Evolutionary conservation across 1,284 basidiomycete species (phyloP).

Genomic region (Austroboletus olivaceoglutinosus): DNA sequence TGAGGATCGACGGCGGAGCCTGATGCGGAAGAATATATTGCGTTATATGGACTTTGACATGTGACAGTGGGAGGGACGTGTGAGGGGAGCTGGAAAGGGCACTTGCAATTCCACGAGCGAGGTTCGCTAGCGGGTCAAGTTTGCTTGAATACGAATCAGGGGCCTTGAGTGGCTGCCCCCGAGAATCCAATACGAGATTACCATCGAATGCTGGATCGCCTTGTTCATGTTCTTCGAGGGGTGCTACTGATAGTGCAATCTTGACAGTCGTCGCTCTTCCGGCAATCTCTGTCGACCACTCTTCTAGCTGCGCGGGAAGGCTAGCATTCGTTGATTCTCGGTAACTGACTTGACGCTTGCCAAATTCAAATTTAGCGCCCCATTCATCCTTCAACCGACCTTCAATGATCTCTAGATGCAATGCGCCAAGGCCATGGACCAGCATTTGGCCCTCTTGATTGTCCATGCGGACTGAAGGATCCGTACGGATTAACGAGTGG

Average conservation of each 20-base stretch:
- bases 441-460: slow-evolving; percentile 80
- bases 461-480: slow-evolving; percentile 80
- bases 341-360: slow-evolving; percentile 75
- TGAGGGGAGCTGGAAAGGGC: slow-evolving; percentile 74
- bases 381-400: slow-evolving; percentile 78
- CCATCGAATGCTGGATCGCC: slow-evolving; percentile 72
- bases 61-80: slow-evolving; percentile 65
- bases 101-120: slow-evolving; percentile 66
- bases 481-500: slow-evolving; percentile 74
- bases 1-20: slow-evolving; percentile 51
- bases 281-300: slow-evolving; percentile 61
- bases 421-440: slow-evolving; percentile 79
- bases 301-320: slow-evolving; percentile 32
- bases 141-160: slow-evolving; percentile 49
- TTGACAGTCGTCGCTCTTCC: slow-evolving; percentile 49
- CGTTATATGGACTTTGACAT: slow-evolving; percentile 55
- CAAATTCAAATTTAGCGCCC: slow-evolving; percentile 75
- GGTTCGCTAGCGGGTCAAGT: slow-evolving; percentile 44
- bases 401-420: slow-evolving; percentile 87
- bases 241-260: slow-evolving; percentile 52
- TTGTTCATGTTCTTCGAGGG: slow-evolving; percentile 51
- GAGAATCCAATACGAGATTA: slow-evolving; percentile 60
- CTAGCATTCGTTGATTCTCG: slow-evolving; percentile 62
- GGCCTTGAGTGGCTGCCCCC: slow-evolving; percentile 50
- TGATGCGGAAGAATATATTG: slow-evolving; percentile 42